phyloP scores from a whole-genome alignment of 2,329 filamentous ascomycete genomes.

The Sclerotinia sclerotiorum region DNA sequence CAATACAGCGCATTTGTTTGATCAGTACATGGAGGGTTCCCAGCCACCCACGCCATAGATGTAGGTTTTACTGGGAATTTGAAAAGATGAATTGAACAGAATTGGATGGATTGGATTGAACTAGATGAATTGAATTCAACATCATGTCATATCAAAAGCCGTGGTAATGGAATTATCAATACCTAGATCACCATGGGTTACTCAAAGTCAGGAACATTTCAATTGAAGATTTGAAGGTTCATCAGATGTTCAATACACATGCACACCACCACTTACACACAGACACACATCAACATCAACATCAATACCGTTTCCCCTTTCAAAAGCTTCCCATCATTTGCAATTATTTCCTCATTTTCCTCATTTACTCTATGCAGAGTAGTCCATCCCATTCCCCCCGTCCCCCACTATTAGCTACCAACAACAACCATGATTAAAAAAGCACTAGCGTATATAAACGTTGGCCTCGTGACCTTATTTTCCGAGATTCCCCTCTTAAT shows the following conservation, averaged over 20 bases:
- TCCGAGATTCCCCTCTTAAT: conserved; percentile 5
- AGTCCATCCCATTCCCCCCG: not conserved
- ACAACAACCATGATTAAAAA: not conserved
- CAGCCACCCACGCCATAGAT: not conserved
- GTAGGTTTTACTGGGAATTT: no score
- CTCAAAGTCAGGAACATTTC: conserved; percentile 1
- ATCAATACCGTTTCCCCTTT: not conserved
- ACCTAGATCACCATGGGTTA: not conserved
- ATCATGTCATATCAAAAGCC: not conserved
- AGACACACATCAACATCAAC: not conserved
- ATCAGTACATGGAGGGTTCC: not conserved
- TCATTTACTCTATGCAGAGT: not conserved
- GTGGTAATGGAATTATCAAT: not conserved
- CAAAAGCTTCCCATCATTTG: not conserved
- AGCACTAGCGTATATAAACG: not conserved
- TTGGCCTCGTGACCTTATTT: conserved; percentile 19
- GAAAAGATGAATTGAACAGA: no score
- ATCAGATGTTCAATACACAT: not conserved
- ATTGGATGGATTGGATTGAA: no score
- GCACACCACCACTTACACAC: not conserved
- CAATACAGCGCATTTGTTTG: not conserved
- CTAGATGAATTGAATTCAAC: not conserved
- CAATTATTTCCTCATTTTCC: not conserved
- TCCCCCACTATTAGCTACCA: not conserved
- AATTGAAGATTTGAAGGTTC: not conserved